Base-by-base conservation (phyloP, 2,329 filamentous ascomycete genomes). In the Calycina herbarum region DNA sequence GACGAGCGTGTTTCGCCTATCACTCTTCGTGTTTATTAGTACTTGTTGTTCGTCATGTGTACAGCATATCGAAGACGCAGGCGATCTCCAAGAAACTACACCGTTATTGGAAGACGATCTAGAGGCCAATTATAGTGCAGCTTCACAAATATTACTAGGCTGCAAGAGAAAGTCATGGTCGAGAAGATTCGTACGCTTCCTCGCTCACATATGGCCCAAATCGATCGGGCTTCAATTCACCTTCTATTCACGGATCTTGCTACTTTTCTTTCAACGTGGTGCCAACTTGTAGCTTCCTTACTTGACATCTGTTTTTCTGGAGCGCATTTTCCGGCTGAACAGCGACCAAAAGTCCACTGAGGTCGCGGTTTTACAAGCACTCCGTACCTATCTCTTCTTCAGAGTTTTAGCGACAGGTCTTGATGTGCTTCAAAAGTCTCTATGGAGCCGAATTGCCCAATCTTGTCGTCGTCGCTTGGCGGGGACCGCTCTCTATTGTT, bases 381-480 rank as follows among this genome's bases (percentile, higher is more conserved):
- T 51, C 20, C 45, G 45, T 24, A 51, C 45, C 15, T 51, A 51
- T 51, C 20, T 51, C 15, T 51, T 17, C 45, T 17, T 51, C 20
- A 51, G 45, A 51, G 45, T 51, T 51, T 51, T 51, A 24, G 45
- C 15, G 20, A 51, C 15, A 51, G 15, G 15, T 51, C 10, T 51
- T 24, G 45, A 51, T 3, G 45, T 51, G 45, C 45, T 51, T 51
- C 45, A 51, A 51, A 51, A 51, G 45, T 51, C 45, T 51, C 45
- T 51, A 51, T 51, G 45, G 45, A 51, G 20, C 20, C 45, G 45
- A 51, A 24, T 51, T 51, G 20, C 5, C 45, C 45, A 51, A 24
- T 51, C 45, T 17, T 17, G 45, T 51, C 15, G 45, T 24, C 45
- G 15, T 51, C 3, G 45, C 20, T 17, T 17, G 20, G 20, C 45